Conservation (phyloP, 2,329 filamentous ascomycete genomes). For the Alternaria dauci region DNA sequence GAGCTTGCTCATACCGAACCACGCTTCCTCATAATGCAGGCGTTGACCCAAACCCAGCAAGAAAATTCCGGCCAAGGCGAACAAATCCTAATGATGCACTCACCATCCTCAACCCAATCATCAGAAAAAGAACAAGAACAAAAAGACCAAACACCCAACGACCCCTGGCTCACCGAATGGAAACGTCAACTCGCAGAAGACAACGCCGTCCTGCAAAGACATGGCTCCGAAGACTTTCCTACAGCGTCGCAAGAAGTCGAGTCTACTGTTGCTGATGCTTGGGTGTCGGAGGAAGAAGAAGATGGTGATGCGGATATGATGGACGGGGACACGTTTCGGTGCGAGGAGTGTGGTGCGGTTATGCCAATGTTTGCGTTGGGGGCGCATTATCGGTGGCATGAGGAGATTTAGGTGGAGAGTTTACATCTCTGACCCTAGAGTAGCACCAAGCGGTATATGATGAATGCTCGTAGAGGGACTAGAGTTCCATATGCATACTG, state of each 20-base stretch:
- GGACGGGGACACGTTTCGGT: conserved; percentile 48
- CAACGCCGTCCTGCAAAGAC: conserved; percentile 3
- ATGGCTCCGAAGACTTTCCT: conserved; percentile 46
- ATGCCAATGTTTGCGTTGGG: conserved; percentile 67
- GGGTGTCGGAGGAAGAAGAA: conserved; percentile 43
- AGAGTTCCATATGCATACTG: too few relatives aligned
- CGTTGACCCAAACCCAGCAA: neutral
- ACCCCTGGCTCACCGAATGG: neutral
- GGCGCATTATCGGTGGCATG: conserved; percentile 65
- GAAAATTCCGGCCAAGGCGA: neutral
- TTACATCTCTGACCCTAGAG: too few relatives aligned
- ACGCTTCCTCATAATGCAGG: too few relatives aligned
- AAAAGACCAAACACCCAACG: neutral
- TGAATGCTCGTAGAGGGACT: too few relatives aligned
- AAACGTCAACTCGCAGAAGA: neutral
- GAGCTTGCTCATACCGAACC: neutral
- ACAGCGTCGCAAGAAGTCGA: conserved; percentile 35
- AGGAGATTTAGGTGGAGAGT: neutral
- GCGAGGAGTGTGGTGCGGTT: conserved; percentile 61
- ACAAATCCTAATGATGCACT: neutral
- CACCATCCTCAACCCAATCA: neutral
- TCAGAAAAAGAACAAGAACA: neutral
- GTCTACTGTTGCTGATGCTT: conserved; percentile 26
- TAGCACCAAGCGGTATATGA: too few relatives aligned
- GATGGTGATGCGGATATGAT: conserved; percentile 33